Base-by-base conservation (phyloP, 129 eudicot genomes). In the Helichrysum umbraculigerum region DNA sequence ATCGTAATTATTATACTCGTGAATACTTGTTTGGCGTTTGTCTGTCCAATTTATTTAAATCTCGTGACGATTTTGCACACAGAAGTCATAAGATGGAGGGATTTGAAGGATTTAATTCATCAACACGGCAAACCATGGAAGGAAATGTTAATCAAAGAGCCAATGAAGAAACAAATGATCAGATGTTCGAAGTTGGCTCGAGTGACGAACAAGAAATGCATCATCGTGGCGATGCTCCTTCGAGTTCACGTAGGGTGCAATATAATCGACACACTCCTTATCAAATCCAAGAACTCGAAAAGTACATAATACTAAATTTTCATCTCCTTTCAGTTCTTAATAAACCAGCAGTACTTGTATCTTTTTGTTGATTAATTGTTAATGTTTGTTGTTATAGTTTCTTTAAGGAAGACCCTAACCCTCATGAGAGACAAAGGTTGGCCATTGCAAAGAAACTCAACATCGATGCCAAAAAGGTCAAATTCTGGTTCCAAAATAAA, bases 401-500 rank as follows among this genome's bases (percentile, higher is more conserved):
- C 41, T 90, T 90, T 78, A 86, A 84, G 81, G 83, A 78, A 70
- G 82, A 81, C 76, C 85, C 90, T 50, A 88, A 86, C 76, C 97
- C 91, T 50, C 86, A 83, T 64, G 88, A 88, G 81, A 86, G 72
- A 50, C 81, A 76, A 71, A 86, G 94, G 61, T 19, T 58, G 68
- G 88, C 85, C 61, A 81, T 91, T 76, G 90, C 87, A 19, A 85
- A 74, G 79, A 83, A 61, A 58, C 82, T 91, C 22, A 66, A 75
- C 71, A 75, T 91, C 76, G 91, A 83, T 54, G 66, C 47, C 65
- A 77, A 67, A 70, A 90, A 85, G 69, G 94, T 91, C 20, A 86
- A 91, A 71, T 88, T 86, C 79, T 91, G 97, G 97, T 91, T 91
- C 74, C 94, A 91, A 35, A 91, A 91, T 57, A 79, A 88, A 78